Base-by-base conservation (phyloP, 192 early-diverging fungal genomes). In the Chytriomyces hyalinus region DNA sequence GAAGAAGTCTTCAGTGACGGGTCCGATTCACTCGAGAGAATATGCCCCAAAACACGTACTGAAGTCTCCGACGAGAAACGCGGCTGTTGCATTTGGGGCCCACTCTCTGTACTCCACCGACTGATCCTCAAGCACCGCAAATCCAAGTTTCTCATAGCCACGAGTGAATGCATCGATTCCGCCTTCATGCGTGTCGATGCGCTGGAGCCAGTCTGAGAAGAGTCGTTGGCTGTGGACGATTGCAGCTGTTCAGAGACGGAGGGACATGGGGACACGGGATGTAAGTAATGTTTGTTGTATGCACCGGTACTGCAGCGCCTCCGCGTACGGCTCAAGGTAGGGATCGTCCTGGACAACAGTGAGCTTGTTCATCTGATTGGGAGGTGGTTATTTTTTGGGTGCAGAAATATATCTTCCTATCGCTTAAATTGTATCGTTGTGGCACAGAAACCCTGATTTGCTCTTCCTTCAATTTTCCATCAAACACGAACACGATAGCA, bases 61-160 rank as follows among this genome's bases (percentile, higher is more conserved):
- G 83, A 98, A 98, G 51, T 97, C 96, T 48, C 97, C 97, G 74
- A 96, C 87, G 46, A 98, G 86, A 69, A 83, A 92, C 22, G 95
- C 96, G 36, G 81, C 80, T 15, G 70, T 79, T 7, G 92, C 96
- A 59, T 90, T 91, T 6, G 97, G 97, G 48, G 96, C 96, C 96
- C 96, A 98, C 83, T 98, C 97, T n/a, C 94, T 86, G 84, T 97
- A 98, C 5, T 86, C 74, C 63, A 96, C 92, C 6, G 81, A 78
- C 15, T 77, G 48, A 60, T 13, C 71, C 17, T 73, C 28, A n/a
- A 82, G 82, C 22, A 93, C 85, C 72, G 92, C 89, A 77, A 98
- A 92, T 0, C 97, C 97, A 79, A 92, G 92, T 28, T 78, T 68
- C 71, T 96, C 92, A 76, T 93, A 95, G 26, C 91, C 92, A 20